Base-by-base conservation (phyloP, 2,329 filamentous ascomycete genomes). In the Aspergillus texensis region DNA sequence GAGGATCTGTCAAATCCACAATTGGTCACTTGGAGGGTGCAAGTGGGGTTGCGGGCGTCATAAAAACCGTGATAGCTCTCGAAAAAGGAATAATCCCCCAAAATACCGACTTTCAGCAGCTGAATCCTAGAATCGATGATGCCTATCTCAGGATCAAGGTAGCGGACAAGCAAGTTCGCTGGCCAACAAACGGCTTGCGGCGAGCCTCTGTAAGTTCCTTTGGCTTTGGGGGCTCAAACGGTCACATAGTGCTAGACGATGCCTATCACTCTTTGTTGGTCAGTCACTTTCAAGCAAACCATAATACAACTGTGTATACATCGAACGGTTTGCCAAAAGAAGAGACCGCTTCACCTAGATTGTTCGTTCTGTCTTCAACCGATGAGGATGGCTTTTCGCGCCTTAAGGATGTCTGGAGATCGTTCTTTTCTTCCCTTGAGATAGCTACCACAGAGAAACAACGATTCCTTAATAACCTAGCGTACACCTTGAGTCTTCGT, bases 41-140 rank as follows among this genome's bases (percentile, higher is more conserved):
- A 2, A 76, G 73, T 61, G 80, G 79, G 6, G 66, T 82, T 41
- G 74, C 77, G 4, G 75, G 72, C 0, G 61, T 81, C 1, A 81
- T 83, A 58, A 83, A 83, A 62, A 69, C 76, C 1, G 72, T 77
- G 0, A 63, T 83, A 60, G 77, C 80, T 64, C 65, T 84, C 2
- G 80, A 83, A 64, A 79, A 78, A 43, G 78, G 77, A 0, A 74
- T 81, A 10, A 77, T 83, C 21, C 74, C 79, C 6, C 80, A 81
- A 2, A 82, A 81, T 63, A 71, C 79, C 50, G 58, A 34, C 11
- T 34, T 61, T 16, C 32, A 63, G 24, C 16, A 19, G 14, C 19
- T 34, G 3, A 67, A 67, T 19, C 54, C 50, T 3, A 58, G 60
- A 36, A 62, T 68, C 6, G 57, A 61, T 46, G 56, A 64, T 32